These are phyloP conservation scores for Acacia concinna DNA, from an alignment of 331 rosid genomes.

Conservation along the genomic window DNA sequence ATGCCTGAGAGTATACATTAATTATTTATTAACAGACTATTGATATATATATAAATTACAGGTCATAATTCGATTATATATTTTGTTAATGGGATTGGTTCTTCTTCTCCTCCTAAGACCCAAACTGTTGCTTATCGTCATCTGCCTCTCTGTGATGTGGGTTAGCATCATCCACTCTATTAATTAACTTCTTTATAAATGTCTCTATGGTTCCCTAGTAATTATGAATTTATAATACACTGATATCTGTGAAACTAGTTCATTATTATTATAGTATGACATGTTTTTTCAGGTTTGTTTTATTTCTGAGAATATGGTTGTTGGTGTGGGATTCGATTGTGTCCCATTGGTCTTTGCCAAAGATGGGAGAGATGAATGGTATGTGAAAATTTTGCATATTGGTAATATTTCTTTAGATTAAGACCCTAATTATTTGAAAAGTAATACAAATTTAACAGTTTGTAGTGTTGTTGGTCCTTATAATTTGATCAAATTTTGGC, in stretches of 20 bases:
- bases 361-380: conserved; percentile 88
- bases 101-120: conserved; percentile 95
- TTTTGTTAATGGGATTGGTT: conserved; percentile 90
- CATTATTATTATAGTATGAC: conserved; percentile 25
- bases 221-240: conserved; percentile 10
- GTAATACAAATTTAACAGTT: no score
- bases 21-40: not conserved
- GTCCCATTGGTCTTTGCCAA: conserved; percentile 86
- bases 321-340: conserved; percentile 93
- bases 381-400: conserved; percentile 34
- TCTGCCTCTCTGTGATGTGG: conserved; percentile 99
- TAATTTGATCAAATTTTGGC: no score
- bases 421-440: conserved; percentile 1
- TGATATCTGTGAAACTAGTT: conserved; percentile 38
- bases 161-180: conserved; percentile 95
- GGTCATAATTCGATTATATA: conserved; percentile 94
- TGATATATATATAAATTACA: conserved; percentile 43
- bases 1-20: not conserved
- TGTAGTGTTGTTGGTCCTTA: no score
- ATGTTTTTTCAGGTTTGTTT: conserved; percentile 72
- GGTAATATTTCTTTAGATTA: not conserved
- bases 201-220: conserved; percentile 16
- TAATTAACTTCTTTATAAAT: conserved; percentile 29
- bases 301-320: conserved; percentile 79
- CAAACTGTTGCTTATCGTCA: conserved; percentile 86